Evolutionary conservation across 768 basidiomycete genomes (phyloP).

Genomic region (button mushroom (Agaricus bisporus)): DNA sequence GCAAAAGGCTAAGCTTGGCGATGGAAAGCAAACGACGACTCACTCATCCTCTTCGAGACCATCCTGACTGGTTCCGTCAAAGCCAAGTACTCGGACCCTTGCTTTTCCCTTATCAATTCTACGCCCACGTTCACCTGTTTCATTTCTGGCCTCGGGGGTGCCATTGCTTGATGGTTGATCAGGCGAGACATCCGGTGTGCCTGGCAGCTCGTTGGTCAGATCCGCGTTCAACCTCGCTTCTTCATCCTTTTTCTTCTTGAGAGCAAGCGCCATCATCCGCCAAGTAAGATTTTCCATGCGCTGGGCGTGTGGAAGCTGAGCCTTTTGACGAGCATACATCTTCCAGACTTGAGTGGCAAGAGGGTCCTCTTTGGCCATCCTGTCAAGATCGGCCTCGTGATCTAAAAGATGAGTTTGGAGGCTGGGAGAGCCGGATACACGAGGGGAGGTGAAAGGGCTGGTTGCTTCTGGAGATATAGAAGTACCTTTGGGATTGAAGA

Average conservation of each 20-base stretch:
- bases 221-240: conserved; percentile 23
- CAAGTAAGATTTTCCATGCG: conserved; percentile 98
- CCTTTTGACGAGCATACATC: conserved; percentile 89
- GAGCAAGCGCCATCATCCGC: conserved; percentile 96
- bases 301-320: conserved; percentile 84
- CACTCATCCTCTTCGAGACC: conserved; percentile 69
- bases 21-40: conserved; percentile 25
- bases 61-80: conserved; percentile 73
- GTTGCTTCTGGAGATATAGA: conserved; percentile 35
- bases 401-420: conserved; percentile 39
- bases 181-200: conserved; percentile 13
- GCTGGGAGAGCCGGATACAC: conserved; percentile 64
- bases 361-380: conserved; percentile 78
- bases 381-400: conserved; percentile 51
- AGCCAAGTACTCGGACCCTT: conserved; percentile 73
- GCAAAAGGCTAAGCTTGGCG: conserved; percentile 6
- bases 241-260: conserved; percentile 84
- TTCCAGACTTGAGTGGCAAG: conserved; percentile 96
- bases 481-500: conserved; percentile 40
- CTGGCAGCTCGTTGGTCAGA: conserved; percentile 8
- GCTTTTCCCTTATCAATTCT: conserved; percentile 77
- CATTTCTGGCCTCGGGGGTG: conserved; percentile 13
- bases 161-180: conserved; percentile 16
- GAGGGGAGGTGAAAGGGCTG: conserved; percentile 59
- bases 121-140: conserved; percentile 56